phyloP scores from a whole-genome alignment of 2,329 filamentous ascomycete species.

The Aspergillus persii region DNA sequence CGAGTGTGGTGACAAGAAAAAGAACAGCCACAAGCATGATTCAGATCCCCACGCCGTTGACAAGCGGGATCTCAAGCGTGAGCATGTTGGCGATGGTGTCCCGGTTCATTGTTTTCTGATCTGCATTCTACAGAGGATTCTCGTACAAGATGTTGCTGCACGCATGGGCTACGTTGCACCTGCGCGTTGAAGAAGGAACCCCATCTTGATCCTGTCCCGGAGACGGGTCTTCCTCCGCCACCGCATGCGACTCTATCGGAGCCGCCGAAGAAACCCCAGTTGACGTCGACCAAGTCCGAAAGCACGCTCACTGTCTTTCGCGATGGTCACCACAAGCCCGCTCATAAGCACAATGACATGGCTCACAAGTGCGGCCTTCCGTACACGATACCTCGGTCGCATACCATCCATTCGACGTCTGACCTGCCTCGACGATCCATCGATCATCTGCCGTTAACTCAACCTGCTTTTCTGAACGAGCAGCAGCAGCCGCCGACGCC shows the following conservation, averaged over 20 bases:
- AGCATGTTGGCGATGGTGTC: constrained; percentile 31
- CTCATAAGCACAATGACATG: constrained; percentile 63
- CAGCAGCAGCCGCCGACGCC: neutral
- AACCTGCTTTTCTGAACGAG: constrained; percentile 32
- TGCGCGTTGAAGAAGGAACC: constrained; percentile 61
- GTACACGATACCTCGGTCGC: constrained; percentile 59
- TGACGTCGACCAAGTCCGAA: constrained; percentile 59
- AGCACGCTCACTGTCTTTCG: constrained; percentile 60
- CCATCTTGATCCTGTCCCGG: constrained; percentile 49
- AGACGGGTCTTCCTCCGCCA: constrained; percentile 44
- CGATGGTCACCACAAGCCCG: constrained; percentile 64
- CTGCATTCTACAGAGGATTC: constrained; percentile 33
- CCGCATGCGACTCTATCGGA: constrained; percentile 44
- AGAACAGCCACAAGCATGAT: constrained; percentile 50
- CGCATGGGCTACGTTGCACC: constrained; percentile 58
- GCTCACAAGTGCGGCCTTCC: constrained; percentile 62
- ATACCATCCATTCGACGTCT: constrained; percentile 48
- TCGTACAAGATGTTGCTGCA: constrained; percentile 49
- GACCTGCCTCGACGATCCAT: constrained; percentile 51
- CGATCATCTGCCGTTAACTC: constrained; percentile 50
- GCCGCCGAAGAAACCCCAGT: constrained; percentile 52
- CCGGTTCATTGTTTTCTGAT: constrained; percentile 32
- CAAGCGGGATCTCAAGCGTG: constrained; percentile 39
- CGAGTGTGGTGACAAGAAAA: constrained; percentile 91
- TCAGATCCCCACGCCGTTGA: constrained; percentile 33